Conservation (phyloP, 352 stramenopile species). For the Halophytophthora polymorphica region DNA sequence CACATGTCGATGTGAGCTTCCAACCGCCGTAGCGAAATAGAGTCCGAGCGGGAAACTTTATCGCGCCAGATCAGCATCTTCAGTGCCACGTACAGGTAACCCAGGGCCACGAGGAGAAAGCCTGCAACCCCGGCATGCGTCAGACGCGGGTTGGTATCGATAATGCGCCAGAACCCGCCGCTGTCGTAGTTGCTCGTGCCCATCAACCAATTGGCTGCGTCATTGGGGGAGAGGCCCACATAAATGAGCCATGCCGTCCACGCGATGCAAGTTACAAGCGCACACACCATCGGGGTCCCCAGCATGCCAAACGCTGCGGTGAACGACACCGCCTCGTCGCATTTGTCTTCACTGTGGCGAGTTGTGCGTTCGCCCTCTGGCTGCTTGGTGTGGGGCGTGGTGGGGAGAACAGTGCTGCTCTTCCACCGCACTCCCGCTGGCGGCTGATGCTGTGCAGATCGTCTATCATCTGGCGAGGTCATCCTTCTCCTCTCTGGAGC, state of each 20-base stretch:
- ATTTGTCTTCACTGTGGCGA: too few species aligned
- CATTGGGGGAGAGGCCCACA: conserved; percentile 13
- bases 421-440: too few species aligned
- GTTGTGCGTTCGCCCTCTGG: too few species aligned
- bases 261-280: too few species aligned
- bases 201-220: conserved; percentile 25
- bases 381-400: too few species aligned
- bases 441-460: too few species aligned
- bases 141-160: conserved; percentile 5
- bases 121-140: neutral
- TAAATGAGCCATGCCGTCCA: conserved; percentile 23
- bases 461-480: too few species aligned
- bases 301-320: too few species aligned
- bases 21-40: neutral
- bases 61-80: conserved; percentile 18
- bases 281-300: too few species aligned
- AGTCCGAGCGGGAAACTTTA: conserved; percentile 2
- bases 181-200: conserved; percentile 20
- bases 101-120: conserved; percentile 1
- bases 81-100: conserved; percentile 14
- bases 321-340: too few species aligned
- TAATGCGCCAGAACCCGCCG: conserved; percentile 24
- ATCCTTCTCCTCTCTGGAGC: too few species aligned
- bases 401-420: too few species aligned
- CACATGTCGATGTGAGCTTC: conserved; percentile 8